phyloP scores from a whole-genome alignment of 2,329 filamentous ascomycete species.

The Scedosporium minutisporum region DNA sequence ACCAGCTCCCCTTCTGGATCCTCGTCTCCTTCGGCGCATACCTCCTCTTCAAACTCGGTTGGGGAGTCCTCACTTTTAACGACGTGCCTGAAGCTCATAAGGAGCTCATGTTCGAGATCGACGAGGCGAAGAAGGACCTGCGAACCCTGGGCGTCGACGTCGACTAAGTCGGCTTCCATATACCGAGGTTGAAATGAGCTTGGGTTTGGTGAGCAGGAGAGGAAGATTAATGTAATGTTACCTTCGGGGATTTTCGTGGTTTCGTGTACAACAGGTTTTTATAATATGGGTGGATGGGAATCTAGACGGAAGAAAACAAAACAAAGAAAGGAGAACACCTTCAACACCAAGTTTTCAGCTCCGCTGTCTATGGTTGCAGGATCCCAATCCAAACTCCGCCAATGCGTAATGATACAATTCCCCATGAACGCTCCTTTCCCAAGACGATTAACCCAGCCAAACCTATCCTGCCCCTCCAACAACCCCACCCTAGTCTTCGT shows the following conservation, averaged over 20 bases:
- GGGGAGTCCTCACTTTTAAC: slow-evolving; percentile 92
- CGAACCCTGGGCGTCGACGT: slow-evolving; percentile 67
- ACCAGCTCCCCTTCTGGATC: slow-evolving; percentile 82
- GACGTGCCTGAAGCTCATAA: slow-evolving; percentile 79
- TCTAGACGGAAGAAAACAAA: background rate
- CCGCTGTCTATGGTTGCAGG: too few relatives aligned
- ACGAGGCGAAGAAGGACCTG: slow-evolving; percentile 65
- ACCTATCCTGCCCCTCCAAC: too few relatives aligned
- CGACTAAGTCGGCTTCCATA: slow-evolving; percentile 38
- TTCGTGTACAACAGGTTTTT: background rate
- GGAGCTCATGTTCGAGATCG: slow-evolving; percentile 80
- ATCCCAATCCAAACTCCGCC: too few relatives aligned
- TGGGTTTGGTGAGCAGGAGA: background rate
- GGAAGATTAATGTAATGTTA: background rate
- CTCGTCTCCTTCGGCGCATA: slow-evolving; percentile 86
- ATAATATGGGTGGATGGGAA: background rate
- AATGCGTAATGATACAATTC: too few relatives aligned
- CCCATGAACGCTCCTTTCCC: too few relatives aligned
- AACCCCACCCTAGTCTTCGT: too few relatives aligned
- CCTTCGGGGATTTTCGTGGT: background rate
- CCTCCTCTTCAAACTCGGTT: slow-evolving; percentile 83
- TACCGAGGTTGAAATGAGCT: background rate
- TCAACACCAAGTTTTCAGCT: background rate
- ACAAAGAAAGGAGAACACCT: background rate
- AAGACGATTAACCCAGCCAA: too few relatives aligned